Percentiles rank a stretch among this genome's conserved stretches.
Conservation (phyloP, 1,139 yeast species). For the Scheffersomyces quercinus region DNA sequence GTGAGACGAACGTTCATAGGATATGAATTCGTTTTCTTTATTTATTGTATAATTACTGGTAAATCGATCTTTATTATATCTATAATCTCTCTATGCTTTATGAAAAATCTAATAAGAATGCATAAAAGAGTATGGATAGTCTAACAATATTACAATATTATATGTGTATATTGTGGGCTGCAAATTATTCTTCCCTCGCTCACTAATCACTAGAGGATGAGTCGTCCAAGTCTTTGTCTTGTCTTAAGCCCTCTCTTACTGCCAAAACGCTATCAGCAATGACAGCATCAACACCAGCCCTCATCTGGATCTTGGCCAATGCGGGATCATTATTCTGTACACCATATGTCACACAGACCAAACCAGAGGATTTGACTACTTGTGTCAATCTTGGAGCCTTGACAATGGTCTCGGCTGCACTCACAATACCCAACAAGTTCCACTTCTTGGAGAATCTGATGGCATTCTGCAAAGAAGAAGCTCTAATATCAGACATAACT, state of each 20-base stretch:
- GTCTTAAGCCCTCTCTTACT: constrained; percentile 76
- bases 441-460: constrained; percentile 88
- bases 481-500: constrained; percentile 84
- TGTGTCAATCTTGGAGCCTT: constrained; percentile 86
- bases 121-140: too few relatives aligned
- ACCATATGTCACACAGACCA: constrained; percentile 94
- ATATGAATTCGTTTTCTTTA: too few relatives aligned
- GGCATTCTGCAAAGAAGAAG: constrained; percentile 86
- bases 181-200: not conserved
- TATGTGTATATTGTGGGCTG: too few relatives aligned
- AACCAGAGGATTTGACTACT: constrained; percentile 85
- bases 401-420: constrained; percentile 83
- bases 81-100: too few relatives aligned
- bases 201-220: constrained; percentile 6
- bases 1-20: too few relatives aligned
- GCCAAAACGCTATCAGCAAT: constrained; percentile 95
- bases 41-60: too few relatives aligned
- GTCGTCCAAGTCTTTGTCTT: constrained; percentile 20
- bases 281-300: constrained; percentile 96
- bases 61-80: too few relatives aligned
- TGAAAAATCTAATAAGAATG: too few relatives aligned
- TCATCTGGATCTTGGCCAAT: constrained; percentile 82
- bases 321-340: constrained; percentile 81
- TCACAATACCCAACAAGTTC: constrained; percentile 90
- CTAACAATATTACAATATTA: too few relatives aligned